These are phyloP conservation scores for Colletotrichum limetticola DNA, from an alignment of 2,329 filamentous ascomycete genomes.

Conservation along the genomic window DNA sequence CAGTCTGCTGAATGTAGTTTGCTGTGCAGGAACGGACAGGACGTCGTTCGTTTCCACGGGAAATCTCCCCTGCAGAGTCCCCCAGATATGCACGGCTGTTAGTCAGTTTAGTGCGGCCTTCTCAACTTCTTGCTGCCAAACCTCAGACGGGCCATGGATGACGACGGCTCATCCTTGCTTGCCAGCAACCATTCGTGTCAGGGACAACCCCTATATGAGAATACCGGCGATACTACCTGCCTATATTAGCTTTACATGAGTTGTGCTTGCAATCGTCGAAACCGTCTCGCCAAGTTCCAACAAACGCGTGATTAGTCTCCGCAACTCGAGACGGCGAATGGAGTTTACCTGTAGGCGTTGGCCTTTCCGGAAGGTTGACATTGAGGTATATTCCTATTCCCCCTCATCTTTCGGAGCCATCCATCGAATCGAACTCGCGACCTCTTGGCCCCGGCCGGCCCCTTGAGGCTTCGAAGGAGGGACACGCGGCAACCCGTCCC, in stretches of 20 bases:
- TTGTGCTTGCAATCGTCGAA: not conserved
- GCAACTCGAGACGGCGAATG: not conserved
- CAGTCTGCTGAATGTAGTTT: not conserved
- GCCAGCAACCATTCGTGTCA: not conserved
- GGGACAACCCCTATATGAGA: constrained; percentile 3
- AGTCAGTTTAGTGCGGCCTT: not conserved
- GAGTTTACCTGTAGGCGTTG: not conserved
- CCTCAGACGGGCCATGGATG: not conserved
- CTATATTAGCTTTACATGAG: constrained; percentile 13
- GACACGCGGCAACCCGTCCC: not conserved
- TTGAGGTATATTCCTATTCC: not conserved
- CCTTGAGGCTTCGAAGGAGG: not conserved
- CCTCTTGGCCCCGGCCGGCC: too few species aligned
- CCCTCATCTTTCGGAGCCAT: not conserved
- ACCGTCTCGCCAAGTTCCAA: not conserved
- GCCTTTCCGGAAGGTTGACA: not conserved
- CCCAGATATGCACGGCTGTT: not conserved
- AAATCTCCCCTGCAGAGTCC: not conserved
- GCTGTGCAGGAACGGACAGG: not conserved
- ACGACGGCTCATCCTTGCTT: constrained; percentile 14
- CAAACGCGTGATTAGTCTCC: not conserved
- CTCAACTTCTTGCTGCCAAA: not conserved
- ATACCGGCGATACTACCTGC: constrained; percentile 13
- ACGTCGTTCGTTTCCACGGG: not conserved
- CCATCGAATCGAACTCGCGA: not conserved